phyloP scores from a whole-genome alignment of 1,284 basidiomycete genomes.

The Papiliotrema nemorosa region DNA sequence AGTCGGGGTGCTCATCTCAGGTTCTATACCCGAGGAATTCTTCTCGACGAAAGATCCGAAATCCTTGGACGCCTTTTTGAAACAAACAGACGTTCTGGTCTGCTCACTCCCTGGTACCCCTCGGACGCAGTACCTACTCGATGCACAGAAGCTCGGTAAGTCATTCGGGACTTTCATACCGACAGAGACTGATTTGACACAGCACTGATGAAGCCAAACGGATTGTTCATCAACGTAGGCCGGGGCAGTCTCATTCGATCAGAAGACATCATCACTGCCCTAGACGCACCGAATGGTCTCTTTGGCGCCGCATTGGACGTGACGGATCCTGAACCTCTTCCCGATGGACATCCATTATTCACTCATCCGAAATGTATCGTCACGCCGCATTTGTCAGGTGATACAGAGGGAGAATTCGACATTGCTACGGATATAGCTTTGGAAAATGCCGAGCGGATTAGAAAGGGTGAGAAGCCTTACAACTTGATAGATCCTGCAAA shows the following conservation, averaged over 20 bases:
- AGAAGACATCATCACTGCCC: slow-evolving; percentile 37
- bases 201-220: slow-evolving; percentile 19
- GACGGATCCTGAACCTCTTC: slow-evolving; percentile 49
- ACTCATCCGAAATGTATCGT: slow-evolving; percentile 42
- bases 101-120: slow-evolving; percentile 40
- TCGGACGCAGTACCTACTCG: slow-evolving; percentile 36
- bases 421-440: slow-evolving; percentile 44
- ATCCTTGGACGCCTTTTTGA: slow-evolving; percentile 38
- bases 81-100: slow-evolving; percentile 42
- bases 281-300: slow-evolving; percentile 27
- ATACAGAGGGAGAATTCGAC: slow-evolving; percentile 39
- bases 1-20: slow-evolving; percentile 41
- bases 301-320: slow-evolving; percentile 46
- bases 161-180: too few species aligned
- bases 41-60: slow-evolving; percentile 37
- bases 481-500: slow-evolving; percentile 42
- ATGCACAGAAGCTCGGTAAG: slow-evolving; percentile 37
- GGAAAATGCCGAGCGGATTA: slow-evolving; percentile 43
- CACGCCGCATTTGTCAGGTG: slow-evolving; percentile 43
- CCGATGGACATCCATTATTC: slow-evolving; percentile 38
- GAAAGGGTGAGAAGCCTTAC: slow-evolving; percentile 31
- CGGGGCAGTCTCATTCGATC: slow-evolving; percentile 38
- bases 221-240: slow-evolving; percentile 48
- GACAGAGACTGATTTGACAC: too few species aligned
- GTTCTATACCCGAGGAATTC: slow-evolving; percentile 41